Evolutionary conservation across 2,329 filamentous ascomycete genomes (phyloP).

Genomic region (Trematosphaeria pertusa): DNA sequence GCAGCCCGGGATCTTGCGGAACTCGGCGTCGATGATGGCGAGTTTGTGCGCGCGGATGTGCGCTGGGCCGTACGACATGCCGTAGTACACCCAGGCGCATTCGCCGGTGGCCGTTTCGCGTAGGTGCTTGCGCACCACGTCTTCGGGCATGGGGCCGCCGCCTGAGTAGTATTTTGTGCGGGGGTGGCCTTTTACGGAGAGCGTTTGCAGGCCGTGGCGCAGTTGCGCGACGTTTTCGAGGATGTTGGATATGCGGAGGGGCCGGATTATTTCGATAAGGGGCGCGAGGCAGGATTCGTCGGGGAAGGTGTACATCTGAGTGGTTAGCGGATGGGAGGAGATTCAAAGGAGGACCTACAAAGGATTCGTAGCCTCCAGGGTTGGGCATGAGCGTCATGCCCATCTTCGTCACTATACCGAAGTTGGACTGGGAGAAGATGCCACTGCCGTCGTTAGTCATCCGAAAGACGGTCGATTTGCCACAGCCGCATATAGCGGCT

Average conservation of each 20-base stretch:
- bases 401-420: constrained; percentile 57
- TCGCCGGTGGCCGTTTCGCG: constrained; percentile 21
- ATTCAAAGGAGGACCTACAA: constrained; percentile 6
- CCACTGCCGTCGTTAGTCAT: constrained; percentile 29
- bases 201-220: constrained; percentile 26
- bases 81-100: constrained; percentile 28
- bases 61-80: constrained; percentile 26
- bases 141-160: constrained; percentile 19
- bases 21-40: constrained; percentile 23
- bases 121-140: constrained; percentile 17
- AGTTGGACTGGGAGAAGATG: constrained; percentile 45
- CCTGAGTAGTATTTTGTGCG: constrained; percentile 21
- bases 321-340: background rate
- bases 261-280: constrained; percentile 59
- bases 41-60: constrained; percentile 25
- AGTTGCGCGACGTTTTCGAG: constrained; percentile 31
- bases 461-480: too few species aligned
- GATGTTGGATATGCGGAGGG: constrained; percentile 41
- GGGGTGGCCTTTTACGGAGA: constrained; percentile 25
- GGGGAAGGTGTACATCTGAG: constrained; percentile 50
- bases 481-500: too few species aligned
- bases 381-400: constrained; percentile 50
- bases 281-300: constrained; percentile 58
- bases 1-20: constrained; percentile 21
- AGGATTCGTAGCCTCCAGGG: constrained; percentile 26